A percentile compares a stretch with the other conserved stretches of the same genome.
Evolutionary conservation across 2,329 filamentous ascomycete species (phyloP).

Genomic region (Diaporthe ampelina): DNA sequence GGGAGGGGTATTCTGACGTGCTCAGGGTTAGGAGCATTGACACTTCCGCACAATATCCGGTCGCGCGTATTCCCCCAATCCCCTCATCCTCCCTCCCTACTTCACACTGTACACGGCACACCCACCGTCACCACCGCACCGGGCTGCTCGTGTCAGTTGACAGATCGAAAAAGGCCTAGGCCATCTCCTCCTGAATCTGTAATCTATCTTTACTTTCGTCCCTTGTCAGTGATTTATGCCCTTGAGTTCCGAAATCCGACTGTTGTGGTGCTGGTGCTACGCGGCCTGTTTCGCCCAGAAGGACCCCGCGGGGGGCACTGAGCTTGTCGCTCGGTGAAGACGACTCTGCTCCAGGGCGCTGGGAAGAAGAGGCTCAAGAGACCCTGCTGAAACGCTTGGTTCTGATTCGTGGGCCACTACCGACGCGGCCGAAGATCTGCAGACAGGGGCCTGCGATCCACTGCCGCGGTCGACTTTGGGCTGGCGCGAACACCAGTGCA

Average conservation of each 20-base stretch:
- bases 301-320: constrained; percentile 21
- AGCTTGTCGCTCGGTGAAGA: constrained; percentile 4
- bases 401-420: constrained; percentile 26
- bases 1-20: too few relatives aligned
- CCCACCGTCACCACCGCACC: background rate
- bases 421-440: constrained; percentile 27
- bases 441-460: constrained; percentile 10
- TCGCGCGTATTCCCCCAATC: constrained; percentile 12
- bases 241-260: constrained; percentile 28
- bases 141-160: constrained; percentile 18
- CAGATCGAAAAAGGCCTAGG: constrained; percentile 21
- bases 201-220: constrained; percentile 26
- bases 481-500: background rate
- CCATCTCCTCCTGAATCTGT: background rate
- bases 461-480: background rate
- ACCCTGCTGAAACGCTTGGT: constrained; percentile 32
- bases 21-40: background rate
- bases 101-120: background rate
- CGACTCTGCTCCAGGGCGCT: constrained; percentile 7
- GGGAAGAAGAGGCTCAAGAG: constrained; percentile 30
- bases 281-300: constrained; percentile 28
- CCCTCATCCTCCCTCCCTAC: background rate
- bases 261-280: constrained; percentile 25
- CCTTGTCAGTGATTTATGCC: constrained; percentile 17
- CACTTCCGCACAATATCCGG: background rate